phyloP scores from a whole-genome alignment of 257 asterid species.

The Dorcoceras hygrometricum region DNA sequence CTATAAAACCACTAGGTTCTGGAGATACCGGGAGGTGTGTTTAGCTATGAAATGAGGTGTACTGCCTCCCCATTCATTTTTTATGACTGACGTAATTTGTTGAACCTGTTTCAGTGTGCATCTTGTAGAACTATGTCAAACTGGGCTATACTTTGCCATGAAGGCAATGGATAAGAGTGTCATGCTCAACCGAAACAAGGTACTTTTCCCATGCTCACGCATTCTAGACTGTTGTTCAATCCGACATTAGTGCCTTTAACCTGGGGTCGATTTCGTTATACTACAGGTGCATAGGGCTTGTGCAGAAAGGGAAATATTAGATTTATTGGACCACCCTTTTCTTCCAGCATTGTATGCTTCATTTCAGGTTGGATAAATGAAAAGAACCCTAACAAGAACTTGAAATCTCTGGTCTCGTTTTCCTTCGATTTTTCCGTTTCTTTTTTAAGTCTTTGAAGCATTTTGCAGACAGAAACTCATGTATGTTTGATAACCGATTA shows the following conservation, averaged over 20 bases:
- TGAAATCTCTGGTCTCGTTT: background rate
- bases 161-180: constrained; percentile 95
- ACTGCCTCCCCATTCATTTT: background rate
- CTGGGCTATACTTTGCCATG: constrained; percentile 87
- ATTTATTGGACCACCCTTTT: constrained; percentile 96
- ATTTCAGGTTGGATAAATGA: constrained; percentile 66
- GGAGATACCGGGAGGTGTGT: constrained; percentile 95
- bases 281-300: constrained; percentile 98
- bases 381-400: background rate
- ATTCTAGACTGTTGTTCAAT: background rate
- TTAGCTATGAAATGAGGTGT: background rate
- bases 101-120: constrained; percentile 66
- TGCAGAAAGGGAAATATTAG: constrained; percentile 96
- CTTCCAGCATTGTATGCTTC: constrained; percentile 99
- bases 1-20: constrained; percentile 86
- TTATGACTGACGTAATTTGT: constrained; percentile 8
- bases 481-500: constrained; percentile 88
- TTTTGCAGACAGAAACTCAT: constrained; percentile 84
- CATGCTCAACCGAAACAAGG: constrained; percentile 97
- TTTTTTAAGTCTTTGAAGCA: constrained; percentile 11
- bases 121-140: constrained; percentile 83
- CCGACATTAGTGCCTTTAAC: background rate
- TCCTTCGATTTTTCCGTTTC: constrained; percentile 11
- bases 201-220: constrained; percentile 19
- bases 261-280: constrained; percentile 13